phyloP scores from a whole-genome alignment of 371 early-diverging fungal genomes.

The Apophysomyces elegans region DNA sequence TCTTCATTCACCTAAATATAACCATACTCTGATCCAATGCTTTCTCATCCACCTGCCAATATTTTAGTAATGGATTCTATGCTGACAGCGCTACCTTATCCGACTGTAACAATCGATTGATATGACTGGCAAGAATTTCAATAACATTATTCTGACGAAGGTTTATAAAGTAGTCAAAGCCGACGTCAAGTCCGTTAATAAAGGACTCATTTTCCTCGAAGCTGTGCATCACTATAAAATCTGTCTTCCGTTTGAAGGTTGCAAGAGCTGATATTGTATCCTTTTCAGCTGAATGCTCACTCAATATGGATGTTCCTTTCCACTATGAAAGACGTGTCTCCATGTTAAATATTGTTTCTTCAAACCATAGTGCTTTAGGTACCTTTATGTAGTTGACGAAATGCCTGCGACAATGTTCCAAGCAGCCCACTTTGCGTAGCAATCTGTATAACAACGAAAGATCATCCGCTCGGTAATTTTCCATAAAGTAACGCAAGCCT shows the following conservation, averaged over 20 bases:
- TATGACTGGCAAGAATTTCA: slow-evolving; percentile 66
- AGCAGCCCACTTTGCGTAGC: slow-evolving; percentile 36
- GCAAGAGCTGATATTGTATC: slow-evolving; percentile 40
- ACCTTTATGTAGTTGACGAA: slow-evolving; percentile 49
- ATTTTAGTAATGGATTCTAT: neutral
- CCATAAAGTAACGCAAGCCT: slow-evolving; percentile 71
- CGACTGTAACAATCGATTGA: slow-evolving; percentile 31
- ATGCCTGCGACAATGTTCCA: slow-evolving; percentile 38
- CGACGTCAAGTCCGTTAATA: slow-evolving; percentile 71
- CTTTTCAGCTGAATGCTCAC: slow-evolving; percentile 22
- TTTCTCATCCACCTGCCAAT: slow-evolving; percentile 28
- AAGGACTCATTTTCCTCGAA: slow-evolving; percentile 74
- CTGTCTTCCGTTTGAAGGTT: slow-evolving; percentile 70
- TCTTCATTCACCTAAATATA: slow-evolving; percentile 26
- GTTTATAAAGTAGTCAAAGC: slow-evolving; percentile 87
- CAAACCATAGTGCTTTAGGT: neutral
- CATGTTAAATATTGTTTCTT: neutral
- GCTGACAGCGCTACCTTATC: slow-evolving; percentile 21
- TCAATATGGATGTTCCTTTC: slow-evolving; percentile 36
- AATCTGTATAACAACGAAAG: slow-evolving; percentile 62
- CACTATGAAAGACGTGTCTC: slow-evolving; percentile 14
- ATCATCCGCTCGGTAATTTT: slow-evolving; percentile 60
- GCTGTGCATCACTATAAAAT: slow-evolving; percentile 64
- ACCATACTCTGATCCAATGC: slow-evolving; percentile 37
- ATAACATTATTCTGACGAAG: slow-evolving; percentile 82